A percentile compares a stretch with the other conserved stretches of the same genome.
phyloP scores from a whole-genome alignment of 2,329 filamentous ascomycete species.

The Penicillium griseofulvum region DNA sequence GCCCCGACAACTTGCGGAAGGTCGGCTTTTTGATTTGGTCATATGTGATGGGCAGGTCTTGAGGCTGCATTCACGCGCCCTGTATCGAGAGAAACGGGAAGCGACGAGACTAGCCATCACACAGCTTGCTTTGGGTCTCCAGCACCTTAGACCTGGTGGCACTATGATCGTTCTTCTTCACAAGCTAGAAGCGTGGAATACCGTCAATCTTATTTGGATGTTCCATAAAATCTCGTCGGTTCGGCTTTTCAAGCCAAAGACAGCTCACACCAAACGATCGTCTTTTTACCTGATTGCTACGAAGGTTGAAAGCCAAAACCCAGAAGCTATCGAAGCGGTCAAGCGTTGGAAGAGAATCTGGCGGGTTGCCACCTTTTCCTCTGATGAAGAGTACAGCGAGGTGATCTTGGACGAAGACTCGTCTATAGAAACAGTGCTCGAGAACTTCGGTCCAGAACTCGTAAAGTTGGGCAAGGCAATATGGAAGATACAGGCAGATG shows the following conservation, averaged over 20 bases:
- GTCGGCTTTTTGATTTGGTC: constrained; percentile 43
- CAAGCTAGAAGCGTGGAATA: constrained; percentile 45
- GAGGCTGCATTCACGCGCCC: constrained; percentile 36
- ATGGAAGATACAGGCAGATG: constrained; percentile 27
- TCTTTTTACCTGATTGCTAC: constrained; percentile 57
- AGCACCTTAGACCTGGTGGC: constrained; percentile 48
- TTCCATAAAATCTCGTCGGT: constrained; percentile 47
- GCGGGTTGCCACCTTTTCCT: constrained; percentile 39
- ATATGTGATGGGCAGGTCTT: constrained; percentile 52
- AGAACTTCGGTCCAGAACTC: constrained; percentile 38
- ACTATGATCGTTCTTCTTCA: constrained; percentile 55
- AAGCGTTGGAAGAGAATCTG: constrained; percentile 28
- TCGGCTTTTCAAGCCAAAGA: constrained; percentile 47
- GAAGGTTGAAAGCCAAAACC: constrained; percentile 35
- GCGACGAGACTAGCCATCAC: constrained; percentile 32
- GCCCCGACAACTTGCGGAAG: constrained; percentile 22
- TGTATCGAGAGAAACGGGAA: constrained; percentile 39
- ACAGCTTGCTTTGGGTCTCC: constrained; percentile 49
- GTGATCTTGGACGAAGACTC: constrained; percentile 3
- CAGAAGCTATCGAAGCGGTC: constrained; percentile 38
- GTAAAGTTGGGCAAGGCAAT: constrained; percentile 30
- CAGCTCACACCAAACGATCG: constrained; percentile 42
- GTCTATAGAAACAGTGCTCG: constrained; percentile 28
- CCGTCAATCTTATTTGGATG: constrained; percentile 36
- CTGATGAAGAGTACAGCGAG: constrained; percentile 7